These are phyloP conservation scores for Colletotrichum melonis DNA, from an alignment of 2,329 filamentous ascomycete genomes.

Conservation along the genomic window DNA sequence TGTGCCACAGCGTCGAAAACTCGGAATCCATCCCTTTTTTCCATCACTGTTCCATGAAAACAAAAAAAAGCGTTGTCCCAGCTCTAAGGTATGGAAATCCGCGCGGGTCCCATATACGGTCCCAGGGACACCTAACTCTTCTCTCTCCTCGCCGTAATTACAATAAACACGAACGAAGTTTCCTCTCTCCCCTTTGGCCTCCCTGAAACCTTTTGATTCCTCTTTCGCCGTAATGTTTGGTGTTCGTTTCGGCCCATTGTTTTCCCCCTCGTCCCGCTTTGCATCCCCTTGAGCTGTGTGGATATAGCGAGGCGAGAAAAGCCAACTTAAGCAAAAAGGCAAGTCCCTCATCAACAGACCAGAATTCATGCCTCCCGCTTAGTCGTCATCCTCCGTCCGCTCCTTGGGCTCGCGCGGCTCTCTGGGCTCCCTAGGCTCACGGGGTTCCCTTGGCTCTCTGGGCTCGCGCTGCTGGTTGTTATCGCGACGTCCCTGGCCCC, in stretches of 20 bases:
- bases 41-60: too few species aligned
- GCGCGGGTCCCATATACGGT: too few species aligned
- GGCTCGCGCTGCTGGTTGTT: slow-evolving; percentile 44
- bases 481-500: slow-evolving; percentile 45
- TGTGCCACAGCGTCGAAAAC: too few species aligned
- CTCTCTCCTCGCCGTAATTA: slow-evolving; percentile 25
- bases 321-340: neutral
- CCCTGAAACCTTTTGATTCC: neutral
- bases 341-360: neutral
- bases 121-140: too few species aligned
- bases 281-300: too few species aligned
- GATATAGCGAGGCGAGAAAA: too few species aligned
- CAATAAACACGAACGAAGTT: slow-evolving; percentile 23
- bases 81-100: too few species aligned
- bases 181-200: neutral
- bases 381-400: slow-evolving; percentile 69
- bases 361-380: slow-evolving; percentile 40
- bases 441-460: slow-evolving; percentile 38
- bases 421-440: slow-evolving; percentile 40
- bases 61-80: too few species aligned
- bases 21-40: too few species aligned
- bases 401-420: slow-evolving; percentile 52
- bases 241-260: too few species aligned
- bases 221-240: neutral
- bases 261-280: too few species aligned